phyloP scores from a whole-genome alignment of 345 rosid genomes.

The Hevea brasiliensis region DNA sequence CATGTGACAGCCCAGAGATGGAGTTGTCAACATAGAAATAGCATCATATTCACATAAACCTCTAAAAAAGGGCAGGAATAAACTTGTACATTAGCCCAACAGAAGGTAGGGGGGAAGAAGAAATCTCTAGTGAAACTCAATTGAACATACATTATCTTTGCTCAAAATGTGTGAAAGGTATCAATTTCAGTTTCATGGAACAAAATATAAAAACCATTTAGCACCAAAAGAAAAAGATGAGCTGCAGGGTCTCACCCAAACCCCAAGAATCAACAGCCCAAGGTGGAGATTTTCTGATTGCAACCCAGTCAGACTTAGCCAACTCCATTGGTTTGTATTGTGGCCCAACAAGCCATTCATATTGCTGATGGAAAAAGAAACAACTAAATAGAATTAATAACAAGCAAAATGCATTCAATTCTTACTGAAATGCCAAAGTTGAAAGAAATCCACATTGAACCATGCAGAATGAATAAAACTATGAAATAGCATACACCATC shows the following conservation, averaged over 20 bases:
- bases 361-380: constrained; percentile 53
- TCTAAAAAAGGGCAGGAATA: background rate
- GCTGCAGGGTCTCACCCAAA: constrained; percentile 55
- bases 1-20: background rate
- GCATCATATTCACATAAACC: background rate
- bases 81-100: too few relatives aligned
- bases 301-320: constrained; percentile 85
- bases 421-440: background rate
- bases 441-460: background rate
- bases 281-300: constrained; percentile 89
- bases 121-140: background rate
- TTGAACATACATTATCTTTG: background rate
- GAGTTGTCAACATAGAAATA: background rate
- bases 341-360: constrained; percentile 90
- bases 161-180: too few relatives aligned
- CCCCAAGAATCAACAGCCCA: constrained; percentile 99
- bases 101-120: background rate
- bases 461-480: background rate
- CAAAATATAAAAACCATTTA: too few relatives aligned
- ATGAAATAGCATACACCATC: background rate
- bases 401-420: constrained; percentile 1
- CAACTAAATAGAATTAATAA: background rate
- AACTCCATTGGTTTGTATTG: constrained; percentile 93
- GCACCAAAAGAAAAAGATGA: too few relatives aligned
- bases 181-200: too few relatives aligned